A percentile compares a stretch with the other conserved stretches of the same genome.
Evolutionary conservation across 2,329 filamentous ascomycete genomes (phyloP).

Genomic region (Aspergillus sp.): DNA sequence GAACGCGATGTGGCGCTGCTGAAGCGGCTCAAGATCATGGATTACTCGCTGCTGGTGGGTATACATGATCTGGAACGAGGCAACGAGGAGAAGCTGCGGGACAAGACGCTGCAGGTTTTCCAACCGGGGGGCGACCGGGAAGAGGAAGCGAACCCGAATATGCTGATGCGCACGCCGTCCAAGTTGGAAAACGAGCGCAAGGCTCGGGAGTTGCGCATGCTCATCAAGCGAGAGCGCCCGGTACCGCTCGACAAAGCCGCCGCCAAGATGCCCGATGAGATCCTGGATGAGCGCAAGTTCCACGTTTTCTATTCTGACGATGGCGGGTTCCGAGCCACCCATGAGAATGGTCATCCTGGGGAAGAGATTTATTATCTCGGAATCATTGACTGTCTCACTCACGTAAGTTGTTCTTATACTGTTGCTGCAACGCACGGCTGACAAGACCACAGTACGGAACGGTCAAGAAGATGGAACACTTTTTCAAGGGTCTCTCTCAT

Average conservation of each 20-base stretch:
- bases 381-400: slow-evolving; percentile 96
- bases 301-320: slow-evolving; percentile 93
- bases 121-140: slow-evolving; percentile 76
- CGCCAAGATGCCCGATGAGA: slow-evolving; percentile 86
- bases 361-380: slow-evolving; percentile 97
- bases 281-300: slow-evolving; percentile 71
- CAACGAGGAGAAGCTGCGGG: slow-evolving; percentile 88
- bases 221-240: slow-evolving; percentile 88
- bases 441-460: slow-evolving; percentile 70
- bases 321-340: slow-evolving; percentile 87
- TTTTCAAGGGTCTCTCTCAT: slow-evolving; percentile 89
- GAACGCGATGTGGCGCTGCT: slow-evolving; percentile 81
- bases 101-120: slow-evolving; percentile 91
- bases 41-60: slow-evolving; percentile 92
- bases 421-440: neutral
- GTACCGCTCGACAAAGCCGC: slow-evolving; percentile 84
- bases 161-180: slow-evolving; percentile 84
- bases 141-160: slow-evolving; percentile 60
- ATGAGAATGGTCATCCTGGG: slow-evolving; percentile 79
- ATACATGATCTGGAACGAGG: slow-evolving; percentile 88
- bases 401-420: slow-evolving; percentile 61
- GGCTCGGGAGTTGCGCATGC: slow-evolving; percentile 83
- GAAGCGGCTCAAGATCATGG: slow-evolving; percentile 93
- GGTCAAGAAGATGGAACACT: slow-evolving; percentile 92
- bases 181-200: slow-evolving; percentile 90